phyloP scores from a whole-genome alignment of 73 alveolate genomes.

The Tetrahymena malaccensis region DNA sequence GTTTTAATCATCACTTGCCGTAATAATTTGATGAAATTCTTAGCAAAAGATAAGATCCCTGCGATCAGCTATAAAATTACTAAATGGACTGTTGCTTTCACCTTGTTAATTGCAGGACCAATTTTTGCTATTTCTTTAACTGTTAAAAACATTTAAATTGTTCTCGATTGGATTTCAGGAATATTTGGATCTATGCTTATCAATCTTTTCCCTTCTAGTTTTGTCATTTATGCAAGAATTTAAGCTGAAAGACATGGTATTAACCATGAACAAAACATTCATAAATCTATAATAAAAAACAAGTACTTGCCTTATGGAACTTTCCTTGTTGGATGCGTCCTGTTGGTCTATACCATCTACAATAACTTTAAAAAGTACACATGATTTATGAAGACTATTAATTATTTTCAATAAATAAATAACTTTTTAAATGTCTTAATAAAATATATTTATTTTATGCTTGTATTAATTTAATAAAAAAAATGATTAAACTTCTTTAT shows the following conservation, averaged over 20 bases:
- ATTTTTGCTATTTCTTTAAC: not conserved
- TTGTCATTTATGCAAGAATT: not conserved
- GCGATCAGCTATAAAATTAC: constrained; percentile 9
- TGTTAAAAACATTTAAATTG: not conserved
- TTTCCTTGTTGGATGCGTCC: not conserved
- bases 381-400: not conserved
- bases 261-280: not conserved
- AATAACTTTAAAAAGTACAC: not conserved
- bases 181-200: not conserved
- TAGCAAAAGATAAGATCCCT: constrained; percentile 1
- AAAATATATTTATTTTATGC: too few species aligned
- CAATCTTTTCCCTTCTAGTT: not conserved
- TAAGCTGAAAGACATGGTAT: not conserved
- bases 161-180: not conserved
- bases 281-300: not conserved
- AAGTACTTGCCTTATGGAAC: not conserved
- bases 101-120: constrained; percentile 18
- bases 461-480: too few species aligned
- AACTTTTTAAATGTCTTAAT: not conserved
- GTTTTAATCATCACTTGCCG: constrained; percentile 22
- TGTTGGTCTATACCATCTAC: not conserved
- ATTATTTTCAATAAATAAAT: not conserved
- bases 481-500: too few species aligned
- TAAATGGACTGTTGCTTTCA: not conserved
- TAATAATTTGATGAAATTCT: constrained; percentile 12